Conservation (phyloP, 164 flowering plant genomes). For the Magnolia officinalis region DNA sequence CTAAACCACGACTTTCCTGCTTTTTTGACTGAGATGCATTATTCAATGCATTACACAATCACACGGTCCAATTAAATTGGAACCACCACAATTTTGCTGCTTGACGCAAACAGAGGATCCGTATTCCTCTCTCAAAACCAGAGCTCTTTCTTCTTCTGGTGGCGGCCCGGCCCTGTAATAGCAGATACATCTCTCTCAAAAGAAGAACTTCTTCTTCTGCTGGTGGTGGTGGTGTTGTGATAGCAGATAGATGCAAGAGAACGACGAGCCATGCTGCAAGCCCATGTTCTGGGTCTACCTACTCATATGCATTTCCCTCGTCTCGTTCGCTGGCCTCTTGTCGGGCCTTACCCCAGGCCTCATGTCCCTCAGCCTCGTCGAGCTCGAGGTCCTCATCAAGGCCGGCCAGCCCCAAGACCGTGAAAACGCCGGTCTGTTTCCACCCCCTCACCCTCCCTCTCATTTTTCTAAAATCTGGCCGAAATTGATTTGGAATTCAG, state of each 20-base stretch:
- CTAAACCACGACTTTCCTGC: too few species aligned
- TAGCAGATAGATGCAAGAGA: slow-evolving; percentile 29
- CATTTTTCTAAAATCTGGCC: background rate
- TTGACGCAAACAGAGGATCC: too few species aligned
- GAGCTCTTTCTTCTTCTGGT: too few species aligned
- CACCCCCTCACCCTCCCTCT: background rate
- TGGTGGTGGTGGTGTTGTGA: too few species aligned
- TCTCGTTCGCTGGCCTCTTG: slow-evolving; percentile 56
- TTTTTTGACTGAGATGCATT: too few species aligned
- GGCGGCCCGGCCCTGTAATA: too few species aligned
- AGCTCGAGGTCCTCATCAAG: slow-evolving; percentile 54
- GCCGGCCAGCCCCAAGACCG: slow-evolving; percentile 50
- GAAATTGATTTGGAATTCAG: background rate
- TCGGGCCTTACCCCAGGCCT: slow-evolving; percentile 64
- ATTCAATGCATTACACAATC: too few species aligned
- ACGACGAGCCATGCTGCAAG: slow-evolving; percentile 49
- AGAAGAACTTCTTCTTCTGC: too few species aligned
- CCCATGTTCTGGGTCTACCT: slow-evolving; percentile 51
- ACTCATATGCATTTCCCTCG: slow-evolving; percentile 31
- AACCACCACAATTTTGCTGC: too few species aligned
- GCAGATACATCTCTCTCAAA: background rate
- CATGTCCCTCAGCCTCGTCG: slow-evolving; percentile 56
- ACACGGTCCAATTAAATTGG: too few species aligned
- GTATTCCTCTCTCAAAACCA: too few species aligned
- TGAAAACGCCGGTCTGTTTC: slow-evolving; percentile 43